Evolutionary conservation across 2,329 filamentous ascomycete genomes (phyloP), one percentile per base, ranked within the genome.

Genomic region (Aspergillus sergii): DNA sequence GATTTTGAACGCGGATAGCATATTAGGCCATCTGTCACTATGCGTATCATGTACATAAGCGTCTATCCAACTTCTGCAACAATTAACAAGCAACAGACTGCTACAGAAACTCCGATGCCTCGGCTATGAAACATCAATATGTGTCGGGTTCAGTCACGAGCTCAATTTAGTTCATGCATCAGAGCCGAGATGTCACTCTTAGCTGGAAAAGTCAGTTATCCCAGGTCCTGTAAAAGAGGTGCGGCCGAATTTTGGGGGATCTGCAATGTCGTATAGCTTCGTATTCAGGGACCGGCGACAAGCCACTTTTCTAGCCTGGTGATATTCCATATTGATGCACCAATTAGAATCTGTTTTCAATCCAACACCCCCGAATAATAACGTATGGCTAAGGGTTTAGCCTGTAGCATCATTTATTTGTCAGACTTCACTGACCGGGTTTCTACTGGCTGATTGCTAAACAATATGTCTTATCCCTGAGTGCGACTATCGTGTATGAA

Each of bases 221-320:
- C 19, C 23, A 16, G 45, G 23, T 12, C 2, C 39, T 41, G 39
- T 41, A 41, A 9, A 41, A 26, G 21, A 26, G 45, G 10, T 7
- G n/a, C 10, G 50, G 26, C 16, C 50, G 19, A 34, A 34, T 32
- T n/a, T 53, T 51, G 26, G 14, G 50, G 26, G 50, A 32, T 53
- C 50, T 53, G 50, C 50, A 34, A 19, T 34, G 26, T 32, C 50
- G 50, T 53, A 53, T 53, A 53, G 30, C 50, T n/a, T 53, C 26
- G 50, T 53, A 53, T 53, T 53, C 28, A 53, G 28, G 21, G 23
- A 26, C 45, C 21, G 11, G 45, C 10, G 11, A 11, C 7, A 26
- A 28, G 1, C 23, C 9, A 23, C 12, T 28, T 36, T 28, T 48
- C 23, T 23, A 48, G 45, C n/a, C 21, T 23, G 14, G 3, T 5